Evolutionary conservation across 2,329 filamentous ascomycete genomes (phyloP).

Genomic region (Monosporascus sp.): DNA sequence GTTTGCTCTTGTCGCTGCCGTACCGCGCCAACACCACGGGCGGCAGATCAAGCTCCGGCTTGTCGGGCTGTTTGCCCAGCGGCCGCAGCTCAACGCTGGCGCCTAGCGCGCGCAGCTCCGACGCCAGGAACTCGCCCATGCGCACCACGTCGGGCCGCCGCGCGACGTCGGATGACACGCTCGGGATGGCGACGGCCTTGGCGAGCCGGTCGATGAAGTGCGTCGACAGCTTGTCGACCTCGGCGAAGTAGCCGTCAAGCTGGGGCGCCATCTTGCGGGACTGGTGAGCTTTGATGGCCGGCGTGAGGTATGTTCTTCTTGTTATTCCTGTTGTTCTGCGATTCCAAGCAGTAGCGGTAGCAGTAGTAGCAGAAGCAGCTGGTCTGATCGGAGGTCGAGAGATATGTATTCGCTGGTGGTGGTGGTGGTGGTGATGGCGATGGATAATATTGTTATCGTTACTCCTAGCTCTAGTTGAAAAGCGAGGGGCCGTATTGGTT

Average conservation of each 20-base stretch:
- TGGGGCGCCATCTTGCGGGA: conserved; percentile 79
- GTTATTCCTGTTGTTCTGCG: conserved; percentile 9
- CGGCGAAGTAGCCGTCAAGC: conserved; percentile 86
- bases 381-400: conserved; percentile 1
- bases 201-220: conserved; percentile 85
- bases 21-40: conserved; percentile 91
- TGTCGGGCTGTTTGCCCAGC: conserved; percentile 86
- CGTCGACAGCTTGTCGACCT: conserved; percentile 75
- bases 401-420: not conserved
- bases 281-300: conserved; percentile 51
- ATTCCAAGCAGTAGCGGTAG: not conserved
- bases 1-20: conserved; percentile 85
- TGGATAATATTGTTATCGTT: not conserved
- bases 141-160: conserved; percentile 87
- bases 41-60: conserved; percentile 84
- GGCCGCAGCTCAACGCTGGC: conserved; percentile 81
- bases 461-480: not conserved
- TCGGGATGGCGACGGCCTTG: conserved; percentile 92
- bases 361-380: conserved; percentile 1
- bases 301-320: conserved; percentile 43
- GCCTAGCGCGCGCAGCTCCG: conserved; percentile 76
- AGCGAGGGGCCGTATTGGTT: not conserved
- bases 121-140: conserved; percentile 89
- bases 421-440: not conserved
- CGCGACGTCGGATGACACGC: conserved; percentile 83